Evolutionary conservation across 139 green algal genomes (phyloP), one percentile per base, ranked within the genome.

Genomic region (Gonium pectorale): DNA sequence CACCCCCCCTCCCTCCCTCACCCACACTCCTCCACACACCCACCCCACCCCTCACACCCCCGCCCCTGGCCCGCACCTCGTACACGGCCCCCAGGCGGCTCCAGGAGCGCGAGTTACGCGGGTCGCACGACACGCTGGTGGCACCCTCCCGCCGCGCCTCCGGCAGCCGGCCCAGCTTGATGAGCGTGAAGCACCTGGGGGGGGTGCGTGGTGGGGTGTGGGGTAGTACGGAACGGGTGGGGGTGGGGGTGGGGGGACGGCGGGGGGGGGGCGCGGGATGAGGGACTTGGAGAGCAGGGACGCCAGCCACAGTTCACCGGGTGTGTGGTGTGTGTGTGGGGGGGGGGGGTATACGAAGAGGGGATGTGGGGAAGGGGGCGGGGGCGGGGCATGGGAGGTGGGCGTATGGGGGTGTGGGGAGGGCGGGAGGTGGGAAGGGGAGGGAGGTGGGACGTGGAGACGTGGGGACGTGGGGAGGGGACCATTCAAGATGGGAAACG

Each of bases 161-260:
- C 4, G 5, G 22, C 67, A 75, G 67, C 6, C 67, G 67, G 26
- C 67, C 67, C 26, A 75, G 38, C 67, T 75, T 75, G 22, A n/a
- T 44, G 9, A 75, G 67, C 67, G 67, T 35, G 67, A 75, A 75
- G 67, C 67, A 75, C 40, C 67, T 75, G 67, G 33, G 29, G n/a
- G 9, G 54, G 54, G 21, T n/a, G n/a, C n/a, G n/a, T n/a, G n/a
- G n/a, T n/a, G n/a, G n/a, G n/a, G n/a, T n/a, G n/a, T n/a, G n/a
- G n/a, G n/a, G n/a, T n/a, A n/a, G n/a, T n/a, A n/a, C n/a, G n/a
- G n/a, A n/a, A n/a, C n/a, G n/a, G n/a, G n/a, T n/a, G n/a, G n/a
- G n/a, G 60, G 60, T 5, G n/a, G 60, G 24, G 5, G n/a, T 27
- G 24, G 60, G n/a, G n/a, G 24, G 60, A 40, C 5, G 60, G 19